Evolutionary conservation across 306 rosid species (phyloP).

Genomic region (Pyrus communis): DNA sequence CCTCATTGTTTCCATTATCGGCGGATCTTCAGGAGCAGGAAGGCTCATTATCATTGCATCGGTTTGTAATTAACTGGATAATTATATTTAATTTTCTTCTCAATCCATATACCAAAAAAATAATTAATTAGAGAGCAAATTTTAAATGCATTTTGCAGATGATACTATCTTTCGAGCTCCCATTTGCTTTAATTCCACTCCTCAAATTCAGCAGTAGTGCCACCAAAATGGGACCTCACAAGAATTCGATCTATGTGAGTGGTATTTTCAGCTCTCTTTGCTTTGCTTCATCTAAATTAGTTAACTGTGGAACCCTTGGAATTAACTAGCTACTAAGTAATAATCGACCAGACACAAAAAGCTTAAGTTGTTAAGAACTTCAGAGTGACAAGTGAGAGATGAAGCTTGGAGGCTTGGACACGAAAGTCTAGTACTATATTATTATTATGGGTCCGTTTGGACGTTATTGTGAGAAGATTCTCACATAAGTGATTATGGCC

Average conservation of each 20-base stretch:
- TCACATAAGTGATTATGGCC: not conserved
- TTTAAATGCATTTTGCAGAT: constrained; percentile 40
- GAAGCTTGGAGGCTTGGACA: not conserved
- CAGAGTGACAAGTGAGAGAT: not conserved
- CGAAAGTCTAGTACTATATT: not conserved
- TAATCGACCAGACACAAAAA: not conserved
- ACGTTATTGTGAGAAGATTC: not conserved
- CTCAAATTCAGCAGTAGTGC: constrained; percentile 77
- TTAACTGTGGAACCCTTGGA: not conserved
- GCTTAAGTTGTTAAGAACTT: not conserved
- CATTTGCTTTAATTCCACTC: constrained; percentile 83
- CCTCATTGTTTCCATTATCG: constrained; percentile 71
- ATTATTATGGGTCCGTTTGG: not conserved
- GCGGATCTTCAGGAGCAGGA: constrained; percentile 45
- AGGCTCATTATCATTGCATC: constrained; percentile 65
- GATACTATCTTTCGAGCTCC: constrained; percentile 88
- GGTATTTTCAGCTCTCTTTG: not conserved
- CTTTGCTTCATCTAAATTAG: too few relatives aligned
- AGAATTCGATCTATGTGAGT: constrained; percentile 54
- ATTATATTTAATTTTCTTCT: not conserved
- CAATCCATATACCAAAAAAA: not conserved
- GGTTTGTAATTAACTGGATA: constrained; percentile 25
- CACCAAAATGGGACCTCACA: constrained; percentile 90
- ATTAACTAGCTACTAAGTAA: not conserved
- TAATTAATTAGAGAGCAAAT: not conserved